Base-by-base conservation (phyloP, 257 asterid genomes). In the Cynanchum wilfordii region DNA sequence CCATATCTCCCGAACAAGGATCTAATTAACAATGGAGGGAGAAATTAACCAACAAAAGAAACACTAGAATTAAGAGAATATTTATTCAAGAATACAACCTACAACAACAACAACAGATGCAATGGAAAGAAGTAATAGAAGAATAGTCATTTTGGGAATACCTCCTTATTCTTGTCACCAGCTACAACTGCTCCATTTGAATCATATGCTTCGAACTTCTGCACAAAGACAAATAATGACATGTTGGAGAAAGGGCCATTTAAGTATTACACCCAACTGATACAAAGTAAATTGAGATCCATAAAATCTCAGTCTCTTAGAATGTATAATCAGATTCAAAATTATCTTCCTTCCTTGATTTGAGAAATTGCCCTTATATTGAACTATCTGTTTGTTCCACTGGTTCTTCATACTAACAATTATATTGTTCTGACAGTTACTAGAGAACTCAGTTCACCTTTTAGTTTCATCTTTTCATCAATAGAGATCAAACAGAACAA, bases 1-100 rank as follows among this genome's bases (percentile, higher is more conserved):
- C 98, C 98, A 93, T 79, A 90, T 83, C 78, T 93, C 98, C 29
- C 96, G 98, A 52, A 93, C 98, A 77, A 87, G 88, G 66, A 93
- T 88, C 98, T 93, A 82, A 38, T 25, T 47, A 51, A 66, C 73
- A 72, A 66, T 60, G 17, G 76, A 42, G 47, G 47, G 11, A 42
- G 11, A 7, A 42, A 42, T 7, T 42, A 42, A 42, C 40, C 40
- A 36, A 36, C 6, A 36, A 68, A 44, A 1, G 13, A 45, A 25
- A 10, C 15, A 0, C 55, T 50, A 59, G 16, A 29, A 29, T 30
- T 13, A 60, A 60, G 22, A 27, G 22, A 20, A 64, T 22, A 33
- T 52, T 52, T 22, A 33, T 52, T 69, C 50, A 52, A 30, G 17
- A 29, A n/a, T 36, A 64, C 49, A 36, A 55, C 7, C 38, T 51